A percentile compares a stretch with the other conserved stretches of the same genome.
These are phyloP conservation scores for Populus deltoides DNA, from an alignment of 345 rosid genomes.

Conservation along the genomic window DNA sequence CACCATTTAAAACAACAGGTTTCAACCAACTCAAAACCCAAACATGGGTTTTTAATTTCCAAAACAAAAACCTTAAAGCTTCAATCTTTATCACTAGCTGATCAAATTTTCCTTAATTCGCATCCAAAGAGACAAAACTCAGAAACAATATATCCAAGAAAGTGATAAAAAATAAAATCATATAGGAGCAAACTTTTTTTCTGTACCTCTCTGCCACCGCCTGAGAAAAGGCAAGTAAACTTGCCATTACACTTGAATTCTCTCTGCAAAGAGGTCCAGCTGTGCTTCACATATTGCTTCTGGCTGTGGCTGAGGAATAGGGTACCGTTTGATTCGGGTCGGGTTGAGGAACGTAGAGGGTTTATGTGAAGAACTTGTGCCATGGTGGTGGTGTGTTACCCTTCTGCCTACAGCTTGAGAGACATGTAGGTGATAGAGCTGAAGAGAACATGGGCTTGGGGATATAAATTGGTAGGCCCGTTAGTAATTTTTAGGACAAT, in stretches of 20 bases:
- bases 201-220: slow-evolving; percentile 59
- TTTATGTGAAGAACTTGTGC: slow-evolving; percentile 43
- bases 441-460: neutral
- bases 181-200: neutral
- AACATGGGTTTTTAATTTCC: neutral
- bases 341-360: slow-evolving; percentile 30
- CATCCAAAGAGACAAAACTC: neutral
- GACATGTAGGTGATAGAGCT: neutral
- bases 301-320: slow-evolving; percentile 1
- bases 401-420: neutral
- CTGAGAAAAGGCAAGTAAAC: slow-evolving; percentile 72
- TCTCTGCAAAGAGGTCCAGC: slow-evolving; percentile 43
- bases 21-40: neutral
- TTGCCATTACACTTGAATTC: slow-evolving; percentile 47
- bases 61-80: neutral
- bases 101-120: neutral
- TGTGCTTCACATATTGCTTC: slow-evolving; percentile 17
- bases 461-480: neutral
- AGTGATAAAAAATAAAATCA: neutral
- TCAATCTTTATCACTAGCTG: neutral
- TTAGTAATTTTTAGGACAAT: neutral
- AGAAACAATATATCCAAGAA: neutral
- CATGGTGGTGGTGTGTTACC: slow-evolving; percentile 29
- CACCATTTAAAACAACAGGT: neutral
- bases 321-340: slow-evolving; percentile 16